Evolutionary conservation across 305 asterid genomes (phyloP), one percentile per base, ranked within the genome.

Genomic region (Striga hermonthica): DNA sequence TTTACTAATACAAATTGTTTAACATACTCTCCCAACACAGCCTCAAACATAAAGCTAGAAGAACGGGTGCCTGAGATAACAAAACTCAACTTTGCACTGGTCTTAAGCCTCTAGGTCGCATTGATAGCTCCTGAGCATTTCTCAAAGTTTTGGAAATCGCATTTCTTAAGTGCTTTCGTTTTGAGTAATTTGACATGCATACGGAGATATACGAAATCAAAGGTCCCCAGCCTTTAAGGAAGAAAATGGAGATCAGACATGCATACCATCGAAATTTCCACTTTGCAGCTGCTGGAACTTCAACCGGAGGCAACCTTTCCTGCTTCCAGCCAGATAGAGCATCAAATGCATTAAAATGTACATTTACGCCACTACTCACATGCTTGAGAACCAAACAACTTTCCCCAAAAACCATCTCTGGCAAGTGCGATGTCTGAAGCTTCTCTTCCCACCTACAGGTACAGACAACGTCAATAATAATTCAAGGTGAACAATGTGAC

Each of bases 331-430:
- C 97, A 64, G 81, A 74, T 45, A 93, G 81, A 72, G 99, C 97
- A 82, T 90, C 99, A 55, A 88, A 86, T 65, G 99, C 95, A 74
- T 84, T 84, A 71, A 88, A 93, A 79, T 82, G 80, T 71, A 93
- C 61, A 73, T 62, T 82, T 48, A 80, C 66, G 56, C 95, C 96
- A 70, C 88, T 88, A 62, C 67, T 75, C 78, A 75, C 74, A 73
- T 93, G 96, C 74, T 82, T 86, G 71, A 90, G 84, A 79, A 78
- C 69, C 82, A 93, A 76, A 40, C 82, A 73, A 75, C 91, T 90
- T 78, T 90, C 90, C 72, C 97, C 99, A 77, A 93, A 93, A 70
- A 93, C 79, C 99, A 93, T 93, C 86, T 90, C 96, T 4, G 99
- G 96, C 70, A 90, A 85, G 82, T 88, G 96, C 72, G 88, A 72